Base-by-base conservation (phyloP, 1,284 basidiomycete species). In the Irpex rosettiformis region DNA sequence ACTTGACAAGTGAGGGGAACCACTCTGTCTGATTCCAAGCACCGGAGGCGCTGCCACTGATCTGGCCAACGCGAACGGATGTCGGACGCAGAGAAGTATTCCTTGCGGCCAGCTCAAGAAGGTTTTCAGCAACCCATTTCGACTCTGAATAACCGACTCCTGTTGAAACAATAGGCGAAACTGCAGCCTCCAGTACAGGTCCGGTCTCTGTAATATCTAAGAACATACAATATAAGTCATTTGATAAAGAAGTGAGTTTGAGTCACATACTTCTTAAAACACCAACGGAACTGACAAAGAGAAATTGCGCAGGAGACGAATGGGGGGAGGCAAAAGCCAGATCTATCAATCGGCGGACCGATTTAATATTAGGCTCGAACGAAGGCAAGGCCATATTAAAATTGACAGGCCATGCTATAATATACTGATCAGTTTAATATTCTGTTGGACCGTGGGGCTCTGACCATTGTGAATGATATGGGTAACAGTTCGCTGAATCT, bases 21-120 rank as follows among this genome's bases (percentile, higher is more conserved):
- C 70, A 72, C 54, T 72, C 70, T 13, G 55, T 53, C 5, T 25
- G 33, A 29, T 67, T 74, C 78, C 79, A 79, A 6, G 66, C 68
- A 2, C 79, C 79, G 42, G 65, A 65, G 54, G 69, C 74, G 8
- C 59, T 54, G 4, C 62, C 76, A 43, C 69, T 69, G 24, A 80
- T 62, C 62, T 79, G 78, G 3, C 77, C 78, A 45, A 79, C 69
- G 18, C 77, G 70, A 3, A 77, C 66, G 6, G 72, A 64, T 11
- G 70, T 62, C 1, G 71, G 62, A 2, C 59, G 57, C 27, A 77
- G 61, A 2, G 59, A 57, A 1, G 56, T 66, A 52, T 55, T 65
- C 61, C 43, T 63, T 49, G 45, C 11, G 3, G 59, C 64, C 4
- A 57, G 65, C 65, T 30, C 58, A 57, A 61, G 63, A 30, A 63